Evolutionary conservation across 2,329 filamentous ascomycete species (phyloP).

Genomic region (Pseudogymnoascus sp.): DNA sequence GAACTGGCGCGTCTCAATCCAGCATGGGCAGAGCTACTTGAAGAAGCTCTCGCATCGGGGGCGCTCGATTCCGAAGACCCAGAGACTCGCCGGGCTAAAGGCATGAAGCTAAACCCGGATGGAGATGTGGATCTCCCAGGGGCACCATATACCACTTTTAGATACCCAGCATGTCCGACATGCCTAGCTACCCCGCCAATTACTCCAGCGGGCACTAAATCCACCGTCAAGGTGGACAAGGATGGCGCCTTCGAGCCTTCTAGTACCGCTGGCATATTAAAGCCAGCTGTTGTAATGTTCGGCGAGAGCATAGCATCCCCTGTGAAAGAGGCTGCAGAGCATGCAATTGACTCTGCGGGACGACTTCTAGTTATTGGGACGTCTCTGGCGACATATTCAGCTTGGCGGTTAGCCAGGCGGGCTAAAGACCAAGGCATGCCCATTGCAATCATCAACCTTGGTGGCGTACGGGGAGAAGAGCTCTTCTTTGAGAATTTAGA

Average conservation of each 20-base stretch:
- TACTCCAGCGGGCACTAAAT: conserved; percentile 47
- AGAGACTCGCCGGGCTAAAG: conserved; percentile 57
- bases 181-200: conserved; percentile 62
- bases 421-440: conserved; percentile 79
- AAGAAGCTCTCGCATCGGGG: conserved; percentile 64
- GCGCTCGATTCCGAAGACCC: conserved; percentile 75
- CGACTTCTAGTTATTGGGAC: conserved; percentile 77
- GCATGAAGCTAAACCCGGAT: conserved; percentile 83
- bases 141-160: conserved; percentile 81
- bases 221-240: conserved; percentile 61
- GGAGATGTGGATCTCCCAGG: conserved; percentile 87
- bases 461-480: conserved; percentile 77
- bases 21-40: conserved; percentile 71
- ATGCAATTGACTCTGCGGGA: conserved; percentile 69
- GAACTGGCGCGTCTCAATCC: conserved; percentile 77
- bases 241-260: conserved; percentile 71
- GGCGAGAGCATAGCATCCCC: conserved; percentile 71
- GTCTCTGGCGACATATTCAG: conserved; percentile 89
- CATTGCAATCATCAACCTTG: conserved; percentile 81
- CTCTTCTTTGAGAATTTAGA: conserved; percentile 56
- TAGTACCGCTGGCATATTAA: conserved; percentile 72
- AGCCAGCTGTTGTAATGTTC: conserved; percentile 94
- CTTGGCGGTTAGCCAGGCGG: conserved; percentile 80
- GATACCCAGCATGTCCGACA: conserved; percentile 81
- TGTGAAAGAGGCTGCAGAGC: conserved; percentile 72